Base-by-base conservation (phyloP, 805 yeast species). In the Tetrapisispora fleetii region DNA sequence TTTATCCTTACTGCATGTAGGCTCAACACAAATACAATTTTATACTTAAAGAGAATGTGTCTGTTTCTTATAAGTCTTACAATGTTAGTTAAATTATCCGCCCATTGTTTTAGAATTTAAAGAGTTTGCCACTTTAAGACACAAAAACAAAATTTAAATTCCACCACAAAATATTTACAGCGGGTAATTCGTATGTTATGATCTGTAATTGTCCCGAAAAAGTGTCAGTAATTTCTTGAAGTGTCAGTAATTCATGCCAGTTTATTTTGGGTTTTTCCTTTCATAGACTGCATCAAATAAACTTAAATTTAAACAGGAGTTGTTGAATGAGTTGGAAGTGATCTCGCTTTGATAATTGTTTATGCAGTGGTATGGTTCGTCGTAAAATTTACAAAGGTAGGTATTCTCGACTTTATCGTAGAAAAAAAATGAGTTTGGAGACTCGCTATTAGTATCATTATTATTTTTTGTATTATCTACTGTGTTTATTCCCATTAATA, bases 221-320 rank as follows among this genome's bases (percentile, higher is more conserved):
- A 32, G n/a, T 14, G 13, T 32, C 35, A 14, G n/a, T 4, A 14
- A 32, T 32, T 6, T 32, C 4, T 32, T 4, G n/a, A 11, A 13
- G 35, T 11, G 13, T 32, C 35, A 32, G 35, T 32, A 32, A 13
- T 4, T 13, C 5, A 11, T 32, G 32, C 11, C 8, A 32, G 4
- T 11, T 47, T 32, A 63, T 18, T 54, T 52, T 5, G 67, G 67
- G 46, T 64, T 63, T 41, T 58, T 58, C 24, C 54, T 61, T 37
- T 62, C 65, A 27, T 55, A 54, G 17, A 55, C 52, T 6, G 67
- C 64, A 50, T 60, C 57, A 35, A 64, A 63, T 17, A 63, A 48
- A 30, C 64, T 52, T 39, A 64, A 43, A 42, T 62, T 64, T 33
- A 61, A 47, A 43, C 65, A 59, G 2, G 67, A 53, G 40, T 62